Percentiles rank a stretch among this genome's conserved stretches.
These are phyloP conservation scores for Parathielavia hyrcaniae DNA, from an alignment of 495 filamentous ascomycete species.

Conservation along the genomic window DNA sequence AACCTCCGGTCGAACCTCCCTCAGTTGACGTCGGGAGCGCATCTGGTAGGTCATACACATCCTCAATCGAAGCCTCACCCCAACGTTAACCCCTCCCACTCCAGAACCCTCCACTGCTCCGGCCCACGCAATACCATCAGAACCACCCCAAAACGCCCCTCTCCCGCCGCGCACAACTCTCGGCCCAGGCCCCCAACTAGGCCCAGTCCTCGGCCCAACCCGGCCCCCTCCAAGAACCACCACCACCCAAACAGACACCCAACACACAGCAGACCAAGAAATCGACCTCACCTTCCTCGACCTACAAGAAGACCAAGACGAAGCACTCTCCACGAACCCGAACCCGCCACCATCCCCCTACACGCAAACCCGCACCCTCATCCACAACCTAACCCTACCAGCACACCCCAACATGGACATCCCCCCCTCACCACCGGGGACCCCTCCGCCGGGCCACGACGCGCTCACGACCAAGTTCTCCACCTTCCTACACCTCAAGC, in stretches of 20 bases:
- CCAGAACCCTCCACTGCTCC: neutral
- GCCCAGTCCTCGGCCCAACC: conserved; percentile 36
- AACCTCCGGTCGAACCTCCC: neutral
- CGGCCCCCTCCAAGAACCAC: conserved; percentile 21
- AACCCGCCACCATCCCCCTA: conserved; percentile 58
- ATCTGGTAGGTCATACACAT: neutral
- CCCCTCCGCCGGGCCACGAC: conserved; percentile 50
- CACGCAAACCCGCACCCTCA: conserved; percentile 54
- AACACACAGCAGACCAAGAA: conserved; percentile 3
- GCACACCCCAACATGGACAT: conserved; percentile 70
- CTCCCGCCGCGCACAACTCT: neutral
- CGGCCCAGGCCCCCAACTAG: conserved; percentile 14
- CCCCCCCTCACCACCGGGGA: conserved; percentile 75
- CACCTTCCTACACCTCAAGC: conserved; percentile 77
- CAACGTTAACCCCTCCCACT: neutral
- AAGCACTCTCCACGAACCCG: neutral
- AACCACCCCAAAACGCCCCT: neutral
- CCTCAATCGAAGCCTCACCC: neutral
- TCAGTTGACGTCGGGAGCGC: neutral
- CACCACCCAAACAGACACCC: conserved; percentile 7
- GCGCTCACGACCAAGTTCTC: conserved; percentile 65
- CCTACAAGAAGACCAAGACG: neutral
- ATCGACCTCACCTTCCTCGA: conserved; percentile 26
- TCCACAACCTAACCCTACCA: conserved; percentile 83
- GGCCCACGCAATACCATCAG: neutral